Evolutionary conservation across 2,329 filamentous ascomycete genomes (phyloP).

Genomic region (Nothophoma quercina): DNA sequence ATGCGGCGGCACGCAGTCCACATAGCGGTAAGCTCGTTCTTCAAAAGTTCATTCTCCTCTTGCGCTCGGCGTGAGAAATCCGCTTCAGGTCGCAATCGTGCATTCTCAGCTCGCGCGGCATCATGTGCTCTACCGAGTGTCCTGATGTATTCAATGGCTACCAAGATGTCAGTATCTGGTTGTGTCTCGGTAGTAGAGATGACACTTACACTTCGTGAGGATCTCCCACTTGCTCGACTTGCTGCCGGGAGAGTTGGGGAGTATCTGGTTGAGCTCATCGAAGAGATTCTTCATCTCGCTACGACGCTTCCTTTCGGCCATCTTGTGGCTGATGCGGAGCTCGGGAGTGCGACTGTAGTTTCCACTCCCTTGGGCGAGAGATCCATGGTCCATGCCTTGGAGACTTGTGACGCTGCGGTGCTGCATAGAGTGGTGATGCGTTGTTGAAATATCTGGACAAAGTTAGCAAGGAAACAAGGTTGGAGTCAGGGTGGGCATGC

Average conservation of each 20-base stretch:
- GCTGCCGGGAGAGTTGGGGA: constrained; percentile 80
- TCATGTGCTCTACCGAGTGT: constrained; percentile 50
- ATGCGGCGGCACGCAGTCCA: constrained; percentile 55
- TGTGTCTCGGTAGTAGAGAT: background rate
- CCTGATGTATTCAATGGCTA: constrained; percentile 61
- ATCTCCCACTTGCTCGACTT: constrained; percentile 94
- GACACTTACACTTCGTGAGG: constrained; percentile 76
- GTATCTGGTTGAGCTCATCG: constrained; percentile 77
- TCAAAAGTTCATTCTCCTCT: constrained; percentile 57
- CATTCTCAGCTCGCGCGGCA: constrained; percentile 49
- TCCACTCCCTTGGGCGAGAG: constrained; percentile 63
- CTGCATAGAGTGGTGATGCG: constrained; percentile 78
- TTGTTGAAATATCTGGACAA: constrained; percentile 52
- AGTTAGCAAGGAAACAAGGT: constrained; percentile 30
- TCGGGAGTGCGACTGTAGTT: constrained; percentile 86
- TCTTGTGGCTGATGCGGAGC: constrained; percentile 82
- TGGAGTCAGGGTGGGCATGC: constrained; percentile 37
- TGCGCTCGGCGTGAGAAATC: constrained; percentile 54
- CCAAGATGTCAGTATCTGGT: constrained; percentile 13
- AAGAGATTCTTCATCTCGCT: constrained; percentile 91
- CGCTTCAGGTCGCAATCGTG: constrained; percentile 53
- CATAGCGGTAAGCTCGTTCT: constrained; percentile 55
- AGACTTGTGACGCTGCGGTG: constrained; percentile 75
- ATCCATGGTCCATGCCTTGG: constrained; percentile 65
- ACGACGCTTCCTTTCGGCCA: constrained; percentile 81